Conservation (phyloP, 306 rosid genomes). For the Vicia villosa region DNA sequence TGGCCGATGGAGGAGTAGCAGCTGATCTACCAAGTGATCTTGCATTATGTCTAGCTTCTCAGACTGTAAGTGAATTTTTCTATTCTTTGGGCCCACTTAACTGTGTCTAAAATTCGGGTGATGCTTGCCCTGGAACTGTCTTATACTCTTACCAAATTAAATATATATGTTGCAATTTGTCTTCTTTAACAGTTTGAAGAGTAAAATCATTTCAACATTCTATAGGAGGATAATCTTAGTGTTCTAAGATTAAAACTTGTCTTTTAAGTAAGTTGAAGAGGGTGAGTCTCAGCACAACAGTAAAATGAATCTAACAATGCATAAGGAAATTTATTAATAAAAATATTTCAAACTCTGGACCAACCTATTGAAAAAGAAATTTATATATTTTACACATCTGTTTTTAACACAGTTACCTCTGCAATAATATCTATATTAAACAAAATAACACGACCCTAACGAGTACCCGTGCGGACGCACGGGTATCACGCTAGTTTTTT, state of each 20-base stretch:
- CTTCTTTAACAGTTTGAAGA: not conserved
- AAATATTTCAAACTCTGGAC: too few species aligned
- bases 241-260: slow-evolving; percentile 13
- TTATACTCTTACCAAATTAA: not conserved
- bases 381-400: too few species aligned
- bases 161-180: not conserved
- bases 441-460: too few species aligned
- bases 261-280: slow-evolving; percentile 5
- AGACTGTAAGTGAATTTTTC: slow-evolving; percentile 76
- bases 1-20: slow-evolving; percentile 99
- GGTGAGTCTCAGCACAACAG: not conserved
- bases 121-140: slow-evolving; percentile 5
- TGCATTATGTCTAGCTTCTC: slow-evolving; percentile 87
- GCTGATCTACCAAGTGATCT: slow-evolving; percentile 96
- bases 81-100: slow-evolving; percentile 16
- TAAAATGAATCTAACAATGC: too few species aligned
- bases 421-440: too few species aligned
- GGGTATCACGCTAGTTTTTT: too few species aligned
- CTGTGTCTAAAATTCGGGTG: slow-evolving; percentile 12
- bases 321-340: too few species aligned
- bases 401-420: too few species aligned
- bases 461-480: too few species aligned
- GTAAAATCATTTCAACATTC: slow-evolving; percentile 17
- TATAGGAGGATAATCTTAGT: not conserved
- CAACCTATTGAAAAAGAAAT: too few species aligned